These are phyloP conservation scores for Alternaria arbusti DNA, from an alignment of 2,329 filamentous ascomycete species.

Conservation along the genomic window DNA sequence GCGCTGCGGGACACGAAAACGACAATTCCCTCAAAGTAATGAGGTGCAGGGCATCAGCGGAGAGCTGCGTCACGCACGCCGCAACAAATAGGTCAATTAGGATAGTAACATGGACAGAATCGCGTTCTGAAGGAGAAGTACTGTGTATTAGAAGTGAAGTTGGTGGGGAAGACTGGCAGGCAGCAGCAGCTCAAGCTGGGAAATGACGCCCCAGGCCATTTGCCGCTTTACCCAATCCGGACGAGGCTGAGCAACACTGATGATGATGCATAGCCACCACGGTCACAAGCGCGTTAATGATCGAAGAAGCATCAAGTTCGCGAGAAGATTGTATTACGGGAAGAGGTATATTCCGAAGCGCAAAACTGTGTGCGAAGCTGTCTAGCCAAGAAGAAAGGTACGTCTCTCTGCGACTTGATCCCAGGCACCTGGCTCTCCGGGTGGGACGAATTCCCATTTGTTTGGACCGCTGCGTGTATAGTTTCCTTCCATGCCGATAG, in stretches of 20 bases:
- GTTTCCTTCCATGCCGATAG: neutral
- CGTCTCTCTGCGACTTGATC: neutral
- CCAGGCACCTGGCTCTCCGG: neutral
- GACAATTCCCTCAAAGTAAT: too few species aligned
- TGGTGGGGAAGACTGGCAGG: neutral
- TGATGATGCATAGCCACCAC: neutral
- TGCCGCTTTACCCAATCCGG: neutral
- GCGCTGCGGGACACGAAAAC: too few species aligned
- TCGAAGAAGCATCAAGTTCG: neutral
- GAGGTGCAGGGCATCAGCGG: neutral
- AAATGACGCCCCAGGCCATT: neutral
- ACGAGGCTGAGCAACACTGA: neutral
- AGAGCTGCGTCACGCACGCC: neutral
- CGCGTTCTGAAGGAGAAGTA: too few species aligned
- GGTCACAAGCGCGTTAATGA: neutral
- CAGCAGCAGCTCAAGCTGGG: neutral
- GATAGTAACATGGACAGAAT: too few species aligned
- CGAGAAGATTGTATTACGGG: neutral
- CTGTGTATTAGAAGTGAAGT: too few species aligned
- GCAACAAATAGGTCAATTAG: too few species aligned
- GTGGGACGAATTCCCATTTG: neutral
- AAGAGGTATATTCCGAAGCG: neutral
- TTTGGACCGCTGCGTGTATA: accelerated
- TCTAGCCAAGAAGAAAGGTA: neutral
- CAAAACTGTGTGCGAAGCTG: neutral